Evolutionary conservation across 805 yeast genomes (phyloP).

Genomic region (Zygosaccharomyces lentus): DNA sequence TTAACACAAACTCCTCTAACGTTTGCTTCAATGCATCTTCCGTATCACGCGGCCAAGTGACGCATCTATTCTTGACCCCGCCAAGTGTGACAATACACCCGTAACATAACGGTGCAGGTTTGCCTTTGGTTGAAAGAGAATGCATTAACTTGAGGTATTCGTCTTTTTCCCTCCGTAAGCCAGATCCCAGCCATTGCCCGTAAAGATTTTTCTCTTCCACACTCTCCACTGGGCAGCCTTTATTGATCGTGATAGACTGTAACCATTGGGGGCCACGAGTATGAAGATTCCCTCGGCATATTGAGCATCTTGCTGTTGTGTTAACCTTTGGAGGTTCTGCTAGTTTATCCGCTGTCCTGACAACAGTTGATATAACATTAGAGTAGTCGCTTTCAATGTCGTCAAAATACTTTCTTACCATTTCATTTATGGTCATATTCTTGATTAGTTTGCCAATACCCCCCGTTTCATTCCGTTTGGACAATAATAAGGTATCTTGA

Average conservation of each 20-base stretch:
- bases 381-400: slow-evolving; percentile 75
- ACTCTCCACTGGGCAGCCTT: slow-evolving; percentile 45
- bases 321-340: slow-evolving; percentile 41
- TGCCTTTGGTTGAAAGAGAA: slow-evolving; percentile 16
- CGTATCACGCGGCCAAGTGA: slow-evolving; percentile 38
- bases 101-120: slow-evolving; percentile 51
- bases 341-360: slow-evolving; percentile 79
- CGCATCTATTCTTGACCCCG: slow-evolving; percentile 34
- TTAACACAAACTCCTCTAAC: slow-evolving; percentile 46
- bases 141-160: slow-evolving; percentile 23
- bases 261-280: slow-evolving; percentile 65
- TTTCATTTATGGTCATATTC: slow-evolving; percentile 76
- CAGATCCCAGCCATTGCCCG: slow-evolving; percentile 33
- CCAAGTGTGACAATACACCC: slow-evolving; percentile 69
- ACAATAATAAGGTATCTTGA: slow-evolving; percentile 20
- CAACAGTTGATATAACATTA: slow-evolving; percentile 87
- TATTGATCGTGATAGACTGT: slow-evolving; percentile 58
- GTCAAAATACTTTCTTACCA: slow-evolving; percentile 67
- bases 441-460: slow-evolving; percentile 36
- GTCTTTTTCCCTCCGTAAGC: slow-evolving; percentile 19
- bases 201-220: slow-evolving; percentile 40
- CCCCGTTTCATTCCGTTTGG: slow-evolving; percentile 24
- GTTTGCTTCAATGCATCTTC: slow-evolving; percentile 36
- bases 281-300: slow-evolving; percentile 55
- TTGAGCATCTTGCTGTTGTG: slow-evolving; percentile 39